Evolutionary conservation across 2,329 filamentous ascomycete genomes (phyloP).

Genomic region (Beauveria bassiana): DNA sequence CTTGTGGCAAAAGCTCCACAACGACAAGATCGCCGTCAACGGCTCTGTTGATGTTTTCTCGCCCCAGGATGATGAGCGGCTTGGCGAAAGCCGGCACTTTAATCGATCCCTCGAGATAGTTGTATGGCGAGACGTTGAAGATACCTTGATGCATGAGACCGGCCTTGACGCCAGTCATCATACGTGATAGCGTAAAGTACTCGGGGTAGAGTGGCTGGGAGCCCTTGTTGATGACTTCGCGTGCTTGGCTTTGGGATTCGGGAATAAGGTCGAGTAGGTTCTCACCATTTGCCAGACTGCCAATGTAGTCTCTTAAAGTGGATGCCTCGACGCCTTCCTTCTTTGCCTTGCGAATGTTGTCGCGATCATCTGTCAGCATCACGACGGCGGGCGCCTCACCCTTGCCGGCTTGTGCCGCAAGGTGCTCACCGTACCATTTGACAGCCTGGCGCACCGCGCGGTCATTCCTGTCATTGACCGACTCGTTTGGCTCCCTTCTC

Average conservation of each 20-base stretch:
- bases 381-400: slow-evolving; percentile 64
- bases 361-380: slow-evolving; percentile 89
- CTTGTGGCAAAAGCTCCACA: slow-evolving; percentile 83
- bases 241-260: slow-evolving; percentile 60
- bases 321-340: slow-evolving; percentile 63
- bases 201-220: slow-evolving; percentile 76
- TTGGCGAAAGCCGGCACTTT: slow-evolving; percentile 87
- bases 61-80: slow-evolving; percentile 75
- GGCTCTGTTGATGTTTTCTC: slow-evolving; percentile 92
- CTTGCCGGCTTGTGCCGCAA: slow-evolving; percentile 48
- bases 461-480: slow-evolving; percentile 95
- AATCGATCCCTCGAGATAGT: slow-evolving; percentile 91
- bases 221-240: slow-evolving; percentile 49
- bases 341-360: slow-evolving; percentile 76
- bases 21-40: slow-evolving; percentile 90
- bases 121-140: slow-evolving; percentile 96
- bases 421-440: slow-evolving; percentile 82
- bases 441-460: slow-evolving; percentile 80
- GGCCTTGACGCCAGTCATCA: slow-evolving; percentile 88
- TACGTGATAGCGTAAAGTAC: slow-evolving; percentile 79
- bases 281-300: slow-evolving; percentile 73
- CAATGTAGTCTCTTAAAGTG: slow-evolving; percentile 71
- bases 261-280: slow-evolving; percentile 89
- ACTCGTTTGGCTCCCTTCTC: slow-evolving; percentile 64
- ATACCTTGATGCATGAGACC: slow-evolving; percentile 88